A percentile compares a stretch with the other conserved stretches of the same genome.
Evolutionary conservation across 2,329 filamentous ascomycete genomes (phyloP).

Genomic region (Mariannaea sp.): DNA sequence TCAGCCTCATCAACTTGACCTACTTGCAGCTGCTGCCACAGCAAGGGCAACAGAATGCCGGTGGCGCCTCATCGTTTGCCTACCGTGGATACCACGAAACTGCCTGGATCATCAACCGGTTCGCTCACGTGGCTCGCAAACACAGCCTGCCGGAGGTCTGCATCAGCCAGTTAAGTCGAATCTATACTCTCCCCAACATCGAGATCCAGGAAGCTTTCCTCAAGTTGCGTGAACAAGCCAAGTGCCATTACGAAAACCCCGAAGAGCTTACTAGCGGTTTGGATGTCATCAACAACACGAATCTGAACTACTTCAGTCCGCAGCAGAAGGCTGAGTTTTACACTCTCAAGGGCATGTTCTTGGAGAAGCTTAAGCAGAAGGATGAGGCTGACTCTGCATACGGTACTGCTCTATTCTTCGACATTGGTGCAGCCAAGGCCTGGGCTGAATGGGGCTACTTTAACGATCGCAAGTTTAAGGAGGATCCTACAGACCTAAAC

Average conservation of each 20-base stretch:
- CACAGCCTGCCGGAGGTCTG: slow-evolving; percentile 96
- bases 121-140: slow-evolving; percentile 96
- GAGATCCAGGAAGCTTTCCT: slow-evolving; percentile 99
- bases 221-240: slow-evolving; percentile 97
- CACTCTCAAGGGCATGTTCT: slow-evolving; percentile 98
- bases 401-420: slow-evolving; percentile 92
- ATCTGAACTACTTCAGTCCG: slow-evolving; percentile 95
- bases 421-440: slow-evolving; percentile 92
- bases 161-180: slow-evolving; percentile 94
- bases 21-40: slow-evolving; percentile 85
- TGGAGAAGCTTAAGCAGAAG: slow-evolving; percentile 89
- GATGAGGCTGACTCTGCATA: slow-evolving; percentile 93
- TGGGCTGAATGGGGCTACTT: slow-evolving; percentile 99
- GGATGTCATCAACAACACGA: slow-evolving; percentile 99
- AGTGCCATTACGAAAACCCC: slow-evolving; percentile 96
- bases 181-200: slow-evolving; percentile 98
- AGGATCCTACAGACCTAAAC: slow-evolving; percentile 79
- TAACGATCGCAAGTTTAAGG: slow-evolving; percentile 95
- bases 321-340: slow-evolving; percentile 99
- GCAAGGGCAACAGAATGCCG: slow-evolving; percentile 74
- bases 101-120: slow-evolving; percentile 99
- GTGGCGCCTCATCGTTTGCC: slow-evolving; percentile 84
- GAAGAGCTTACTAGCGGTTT: slow-evolving; percentile 89
- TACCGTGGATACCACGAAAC: slow-evolving; percentile 98
- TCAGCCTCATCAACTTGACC: slow-evolving; percentile 92